Percentiles rank a stretch among this genome's conserved stretches.
Evolutionary conservation across 441 rosid species (phyloP).

Genomic region (Hura crepitans): DNA sequence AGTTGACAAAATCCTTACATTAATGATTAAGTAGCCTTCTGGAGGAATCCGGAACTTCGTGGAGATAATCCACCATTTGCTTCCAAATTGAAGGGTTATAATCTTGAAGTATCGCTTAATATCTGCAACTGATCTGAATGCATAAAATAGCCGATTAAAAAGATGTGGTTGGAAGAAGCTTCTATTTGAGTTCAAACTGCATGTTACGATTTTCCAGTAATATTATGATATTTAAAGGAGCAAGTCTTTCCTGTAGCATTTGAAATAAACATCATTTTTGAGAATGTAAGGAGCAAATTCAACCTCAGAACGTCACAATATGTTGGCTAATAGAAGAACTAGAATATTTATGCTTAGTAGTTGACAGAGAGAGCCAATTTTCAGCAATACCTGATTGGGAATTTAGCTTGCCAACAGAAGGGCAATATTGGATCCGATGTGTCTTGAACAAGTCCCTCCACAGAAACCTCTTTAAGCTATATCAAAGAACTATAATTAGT

Average conservation of each 20-base stretch:
- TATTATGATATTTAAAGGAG: neutral
- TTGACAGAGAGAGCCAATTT: neutral
- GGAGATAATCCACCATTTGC: slow-evolving; percentile 84
- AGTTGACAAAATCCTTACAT: slow-evolving; percentile 46
- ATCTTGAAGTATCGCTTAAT: slow-evolving; percentile 64
- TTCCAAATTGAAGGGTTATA: slow-evolving; percentile 70
- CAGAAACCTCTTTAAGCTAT: slow-evolving; percentile 58
- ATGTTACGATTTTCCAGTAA: neutral
- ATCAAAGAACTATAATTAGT: slow-evolving; percentile 19
- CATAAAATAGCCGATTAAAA: slow-evolving; percentile 19
- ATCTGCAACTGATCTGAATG: slow-evolving; percentile 60
- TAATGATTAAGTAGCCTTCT: slow-evolving; percentile 71
- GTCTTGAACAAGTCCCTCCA: slow-evolving; percentile 45
- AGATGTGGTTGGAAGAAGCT: neutral
- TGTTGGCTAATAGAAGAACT: neutral
- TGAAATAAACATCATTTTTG: neutral
- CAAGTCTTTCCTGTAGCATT: neutral
- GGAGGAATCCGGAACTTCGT: slow-evolving; percentile 63
- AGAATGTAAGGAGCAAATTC: neutral
- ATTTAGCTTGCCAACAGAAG: slow-evolving; percentile 62
- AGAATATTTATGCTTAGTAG: neutral
- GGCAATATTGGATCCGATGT: slow-evolving; percentile 64
- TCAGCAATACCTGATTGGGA: slow-evolving; percentile 49
- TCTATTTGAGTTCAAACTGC: neutral
- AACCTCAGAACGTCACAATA: neutral